Evolutionary conservation across 1,284 basidiomycete species (phyloP).

Genomic region (Mixia osmundae): DNA sequence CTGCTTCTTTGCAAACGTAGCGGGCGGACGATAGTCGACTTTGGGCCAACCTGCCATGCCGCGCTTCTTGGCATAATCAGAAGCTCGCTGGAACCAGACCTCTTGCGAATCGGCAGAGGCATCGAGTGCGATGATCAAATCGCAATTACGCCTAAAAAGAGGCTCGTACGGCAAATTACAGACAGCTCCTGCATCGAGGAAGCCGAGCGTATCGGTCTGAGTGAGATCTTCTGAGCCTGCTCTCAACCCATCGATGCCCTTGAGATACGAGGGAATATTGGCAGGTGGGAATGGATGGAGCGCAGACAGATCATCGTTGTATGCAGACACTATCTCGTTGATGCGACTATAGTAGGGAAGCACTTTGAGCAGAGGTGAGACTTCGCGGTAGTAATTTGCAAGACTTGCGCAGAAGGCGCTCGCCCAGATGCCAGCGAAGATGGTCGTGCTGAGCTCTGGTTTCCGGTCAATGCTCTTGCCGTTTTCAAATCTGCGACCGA

Average conservation of each 20-base stretch:
- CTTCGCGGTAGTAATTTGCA: constrained; percentile 25
- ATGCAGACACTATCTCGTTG: constrained; percentile 21
- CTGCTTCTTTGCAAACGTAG: too few relatives aligned
- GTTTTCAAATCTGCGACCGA: constrained; percentile 24
- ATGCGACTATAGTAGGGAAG: constrained; percentile 24
- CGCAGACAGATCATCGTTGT: constrained; percentile 22
- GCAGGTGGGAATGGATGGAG: constrained; percentile 26
- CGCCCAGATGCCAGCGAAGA: constrained; percentile 26
- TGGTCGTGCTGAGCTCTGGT: constrained; percentile 25
- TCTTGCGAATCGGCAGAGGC: constrained; percentile 27
- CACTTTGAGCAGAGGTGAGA: constrained; percentile 22
- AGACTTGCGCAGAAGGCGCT: constrained; percentile 27
- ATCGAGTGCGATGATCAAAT: constrained; percentile 27
- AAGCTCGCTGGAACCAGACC: constrained; percentile 26
- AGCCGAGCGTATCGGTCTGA: constrained; percentile 22
- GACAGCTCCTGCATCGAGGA: constrained; percentile 25
- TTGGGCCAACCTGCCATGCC: constrained; percentile 24
- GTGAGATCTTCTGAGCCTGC: constrained; percentile 22
- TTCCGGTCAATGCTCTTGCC: constrained; percentile 23
- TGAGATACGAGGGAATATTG: constrained; percentile 26
- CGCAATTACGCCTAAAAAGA: constrained; percentile 23
- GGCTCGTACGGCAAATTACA: constrained; percentile 22
- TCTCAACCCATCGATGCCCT: constrained; percentile 22
- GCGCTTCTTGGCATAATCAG: constrained; percentile 23
- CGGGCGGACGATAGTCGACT: constrained; percentile 14